Percentiles rank a stretch among this genome's conserved stretches.
Conservation (phyloP, 2,329 filamentous ascomycete genomes). For the Orbilia quercus region DNA sequence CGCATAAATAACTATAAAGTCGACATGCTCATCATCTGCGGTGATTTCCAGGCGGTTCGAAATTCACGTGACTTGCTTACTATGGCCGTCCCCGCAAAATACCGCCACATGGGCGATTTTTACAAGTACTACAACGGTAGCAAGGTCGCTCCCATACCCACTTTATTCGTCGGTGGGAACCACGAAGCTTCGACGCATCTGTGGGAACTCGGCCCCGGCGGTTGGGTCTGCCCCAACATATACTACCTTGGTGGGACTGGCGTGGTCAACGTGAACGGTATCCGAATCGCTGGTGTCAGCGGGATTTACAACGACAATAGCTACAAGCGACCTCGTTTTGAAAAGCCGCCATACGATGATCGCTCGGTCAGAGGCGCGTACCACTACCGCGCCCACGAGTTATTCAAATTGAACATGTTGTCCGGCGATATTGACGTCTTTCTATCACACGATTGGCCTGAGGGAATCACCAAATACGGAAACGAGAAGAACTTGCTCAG, state of each 20-base stretch:
- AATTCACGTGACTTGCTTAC: slow-evolving; percentile 87
- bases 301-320: slow-evolving; percentile 96
- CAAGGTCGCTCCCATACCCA: slow-evolving; percentile 83
- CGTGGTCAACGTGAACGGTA: slow-evolving; percentile 81
- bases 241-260: slow-evolving; percentile 97
- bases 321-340: slow-evolving; percentile 83
- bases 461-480: slow-evolving; percentile 81
- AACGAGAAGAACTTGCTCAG: slow-evolving; percentile 75
- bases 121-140: slow-evolving; percentile 89
- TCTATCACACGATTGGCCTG: slow-evolving; percentile 95
- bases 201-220: slow-evolving; percentile 91
- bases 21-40: slow-evolving; percentile 92
- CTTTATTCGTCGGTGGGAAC: slow-evolving; percentile 92
- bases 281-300: slow-evolving; percentile 88
- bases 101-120: slow-evolving; percentile 88
- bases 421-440: slow-evolving; percentile 90
- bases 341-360: slow-evolving; percentile 83
- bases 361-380: slow-evolving; percentile 85
- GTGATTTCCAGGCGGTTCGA: slow-evolving; percentile 93
- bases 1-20: slow-evolving; percentile 69
- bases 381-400: slow-evolving; percentile 87
- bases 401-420: slow-evolving; percentile 86
- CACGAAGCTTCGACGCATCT: slow-evolving; percentile 92
- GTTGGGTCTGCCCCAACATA: slow-evolving; percentile 96
- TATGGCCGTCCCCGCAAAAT: slow-evolving; percentile 90